phyloP scores from a whole-genome alignment of 1,139 yeast species.

The Pneumocystis wakefieldiae region DNA sequence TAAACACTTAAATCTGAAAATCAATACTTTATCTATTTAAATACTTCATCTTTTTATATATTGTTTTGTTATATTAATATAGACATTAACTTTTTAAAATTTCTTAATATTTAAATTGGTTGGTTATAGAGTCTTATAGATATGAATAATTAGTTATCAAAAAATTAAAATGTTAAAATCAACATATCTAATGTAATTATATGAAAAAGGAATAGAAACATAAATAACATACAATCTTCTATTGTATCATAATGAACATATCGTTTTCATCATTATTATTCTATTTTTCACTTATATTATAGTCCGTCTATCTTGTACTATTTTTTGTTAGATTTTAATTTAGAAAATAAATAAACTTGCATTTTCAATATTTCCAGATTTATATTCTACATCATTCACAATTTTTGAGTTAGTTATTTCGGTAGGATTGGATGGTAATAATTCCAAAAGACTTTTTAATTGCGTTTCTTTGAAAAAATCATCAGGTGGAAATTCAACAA shows the following conservation, averaged over 20 bases:
- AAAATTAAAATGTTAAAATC: neutral
- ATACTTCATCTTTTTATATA: too few relatives aligned
- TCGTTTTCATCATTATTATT: neutral
- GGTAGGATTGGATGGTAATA: conserved; percentile 5
- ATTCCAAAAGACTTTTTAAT: conserved; percentile 2
- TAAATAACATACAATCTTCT: neutral
- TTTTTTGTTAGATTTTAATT: neutral
- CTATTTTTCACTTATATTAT: neutral
- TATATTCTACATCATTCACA: conserved; percentile 8
- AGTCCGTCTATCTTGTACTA: neutral
- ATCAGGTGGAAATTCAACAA: conserved; percentile 71
- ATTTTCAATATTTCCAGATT: conserved; percentile 3
- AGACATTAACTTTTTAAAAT: neutral
- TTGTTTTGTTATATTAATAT: neutral
- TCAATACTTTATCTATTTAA: too few relatives aligned
- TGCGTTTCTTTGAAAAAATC: conserved; percentile 34
- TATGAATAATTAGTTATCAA: neutral
- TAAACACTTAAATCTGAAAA: too few relatives aligned
- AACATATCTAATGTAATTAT: neutral
- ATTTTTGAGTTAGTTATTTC: neutral
- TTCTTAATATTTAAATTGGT: neutral
- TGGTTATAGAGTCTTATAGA: neutral
- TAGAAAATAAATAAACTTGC: neutral
- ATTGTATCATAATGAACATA: neutral
- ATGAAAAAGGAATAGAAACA: neutral